Base-by-base conservation (phyloP, 2,329 filamentous ascomycete genomes). In the Apiospora malaysiana region DNA sequence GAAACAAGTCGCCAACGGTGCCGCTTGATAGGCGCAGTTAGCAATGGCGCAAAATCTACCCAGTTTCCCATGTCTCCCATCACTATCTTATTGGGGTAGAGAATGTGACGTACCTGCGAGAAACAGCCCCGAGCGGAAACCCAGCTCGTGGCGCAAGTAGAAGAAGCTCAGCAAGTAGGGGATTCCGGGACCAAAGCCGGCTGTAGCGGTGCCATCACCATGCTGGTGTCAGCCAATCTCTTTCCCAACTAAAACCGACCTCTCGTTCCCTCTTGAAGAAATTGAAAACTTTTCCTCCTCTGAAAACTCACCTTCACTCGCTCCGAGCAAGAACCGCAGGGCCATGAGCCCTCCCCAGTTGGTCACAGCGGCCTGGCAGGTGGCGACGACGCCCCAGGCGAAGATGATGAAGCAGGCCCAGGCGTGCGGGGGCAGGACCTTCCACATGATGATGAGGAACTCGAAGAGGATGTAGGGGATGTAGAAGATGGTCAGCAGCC, bases 1-100 rank as follows among this genome's bases (percentile, higher is more conserved):
- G 75, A 93, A 93, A 5, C 89, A 90, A 66, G 90, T 93, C 4
- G 91, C 91, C 18, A 93, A 82, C 1, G 91, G 91, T 0, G 90
- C 91, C 21, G 82, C 80, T 68, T 23, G 21, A 49, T 18, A 4
- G 14, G 37, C 4, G 32, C n/a, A 43, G 65, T 67, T 43, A 67
- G 65, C 10, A 40, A 6, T n/a, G n/a, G 12, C 10, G 37, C 40
- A 18, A 5, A 8, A n/a, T 16, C 21, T n/a, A 40, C 18, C 9
- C 23, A 27, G 21, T 10, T n/a, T 59, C 27, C 27, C 16, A 18
- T 59, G 9, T 59, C 8, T n/a, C 3, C 51, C 0, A 25, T 25
- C 6, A 7, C 21, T 4, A 45, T n/a, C n/a, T n/a, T n/a, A n/a
- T n/a, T n/a, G n/a, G n/a, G 37, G 32, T 8, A 42, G 18, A 18